Conservation (phyloP, 768 basidiomycete species). For the Pisolithus microcarpus region DNA sequence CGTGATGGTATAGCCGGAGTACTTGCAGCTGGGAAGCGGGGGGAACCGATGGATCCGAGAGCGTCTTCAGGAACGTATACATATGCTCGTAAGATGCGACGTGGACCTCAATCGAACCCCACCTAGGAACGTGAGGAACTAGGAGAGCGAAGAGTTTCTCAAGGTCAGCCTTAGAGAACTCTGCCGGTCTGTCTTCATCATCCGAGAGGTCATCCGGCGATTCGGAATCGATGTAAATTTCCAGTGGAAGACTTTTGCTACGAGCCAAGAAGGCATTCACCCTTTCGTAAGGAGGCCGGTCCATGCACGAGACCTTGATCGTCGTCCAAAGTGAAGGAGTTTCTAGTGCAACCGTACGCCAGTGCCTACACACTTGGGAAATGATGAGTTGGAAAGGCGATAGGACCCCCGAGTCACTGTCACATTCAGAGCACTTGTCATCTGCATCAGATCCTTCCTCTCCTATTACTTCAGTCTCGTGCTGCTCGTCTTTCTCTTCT, state of each 20-base stretch:
- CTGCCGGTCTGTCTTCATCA: constrained; percentile 13
- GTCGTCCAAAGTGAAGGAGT: constrained; percentile 52
- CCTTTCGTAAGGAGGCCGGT: constrained; percentile 37
- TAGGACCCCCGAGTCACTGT: neutral
- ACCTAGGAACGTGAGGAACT: constrained; percentile 46
- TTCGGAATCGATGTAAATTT: constrained; percentile 44
- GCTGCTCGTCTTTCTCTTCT: constrained; percentile 2
- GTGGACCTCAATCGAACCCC: constrained; percentile 44
- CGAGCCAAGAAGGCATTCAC: constrained; percentile 44
- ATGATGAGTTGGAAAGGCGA: constrained; percentile 46
- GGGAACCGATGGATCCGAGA: constrained; percentile 33
- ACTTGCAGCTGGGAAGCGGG: constrained; percentile 48
- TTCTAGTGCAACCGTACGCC: constrained; percentile 48
- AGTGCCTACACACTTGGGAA: constrained; percentile 56
- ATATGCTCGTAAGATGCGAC: constrained; percentile 44
- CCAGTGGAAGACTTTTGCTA: constrained; percentile 47
- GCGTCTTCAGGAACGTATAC: constrained; percentile 33
- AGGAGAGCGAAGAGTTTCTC: constrained; percentile 30
- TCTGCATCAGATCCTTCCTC: constrained; percentile 1
- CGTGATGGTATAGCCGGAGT: constrained; percentile 51
- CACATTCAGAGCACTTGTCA: constrained; percentile 3
- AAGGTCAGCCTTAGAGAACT: constrained; percentile 17
- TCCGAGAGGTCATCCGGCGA: constrained; percentile 19
- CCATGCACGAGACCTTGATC: constrained; percentile 21
- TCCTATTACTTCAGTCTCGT: constrained; percentile 1